A percentile compares a stretch with the other conserved stretches of the same genome.
Conservation (phyloP, 2,329 filamentous ascomycete genomes). For the Diplodia intermedia region DNA sequence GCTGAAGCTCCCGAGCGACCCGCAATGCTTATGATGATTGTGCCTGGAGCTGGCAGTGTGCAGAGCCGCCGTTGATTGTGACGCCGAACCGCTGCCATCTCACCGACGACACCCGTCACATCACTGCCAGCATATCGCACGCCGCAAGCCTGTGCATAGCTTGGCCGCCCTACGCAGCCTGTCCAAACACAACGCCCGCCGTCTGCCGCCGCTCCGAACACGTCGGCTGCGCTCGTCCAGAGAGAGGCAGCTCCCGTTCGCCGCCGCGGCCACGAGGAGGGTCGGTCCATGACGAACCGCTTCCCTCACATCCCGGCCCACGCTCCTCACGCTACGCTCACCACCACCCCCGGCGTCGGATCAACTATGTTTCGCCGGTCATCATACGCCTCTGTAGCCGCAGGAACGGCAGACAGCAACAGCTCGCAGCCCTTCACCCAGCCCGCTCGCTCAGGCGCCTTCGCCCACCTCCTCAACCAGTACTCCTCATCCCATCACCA, state of each 20-base stretch:
- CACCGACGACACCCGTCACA: conserved; percentile 28
- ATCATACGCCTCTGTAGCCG: conserved; percentile 68
- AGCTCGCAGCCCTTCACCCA: conserved; percentile 46
- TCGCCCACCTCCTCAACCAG: conserved; percentile 63
- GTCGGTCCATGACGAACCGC: conserved; percentile 31
- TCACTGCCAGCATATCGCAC: conserved; percentile 31
- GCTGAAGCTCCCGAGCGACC: conserved; percentile 5
- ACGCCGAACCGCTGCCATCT: conserved; percentile 28
- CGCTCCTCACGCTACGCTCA: conserved; percentile 28
- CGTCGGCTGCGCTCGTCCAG: conserved; percentile 9
- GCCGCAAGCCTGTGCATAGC: conserved; percentile 23
- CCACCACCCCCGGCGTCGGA: conserved; percentile 29
- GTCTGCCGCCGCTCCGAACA: background rate
- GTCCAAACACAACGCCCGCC: background rate
- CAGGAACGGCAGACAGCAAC: conserved; percentile 54
- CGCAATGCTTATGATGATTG: conserved; percentile 33
- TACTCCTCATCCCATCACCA: conserved; percentile 40
- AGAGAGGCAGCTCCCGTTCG: conserved; percentile 21
- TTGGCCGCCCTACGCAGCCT: conserved; percentile 7
- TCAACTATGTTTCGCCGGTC: conserved; percentile 55
- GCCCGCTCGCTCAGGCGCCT: conserved; percentile 52
- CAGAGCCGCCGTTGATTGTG: conserved; percentile 32
- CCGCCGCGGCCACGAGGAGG: conserved; percentile 23
- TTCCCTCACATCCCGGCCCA: conserved; percentile 15
- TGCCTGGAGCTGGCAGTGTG: conserved; percentile 32